Conservation (phyloP, 176 grass and related monocot genomes). For the Avena eriantha region DNA sequence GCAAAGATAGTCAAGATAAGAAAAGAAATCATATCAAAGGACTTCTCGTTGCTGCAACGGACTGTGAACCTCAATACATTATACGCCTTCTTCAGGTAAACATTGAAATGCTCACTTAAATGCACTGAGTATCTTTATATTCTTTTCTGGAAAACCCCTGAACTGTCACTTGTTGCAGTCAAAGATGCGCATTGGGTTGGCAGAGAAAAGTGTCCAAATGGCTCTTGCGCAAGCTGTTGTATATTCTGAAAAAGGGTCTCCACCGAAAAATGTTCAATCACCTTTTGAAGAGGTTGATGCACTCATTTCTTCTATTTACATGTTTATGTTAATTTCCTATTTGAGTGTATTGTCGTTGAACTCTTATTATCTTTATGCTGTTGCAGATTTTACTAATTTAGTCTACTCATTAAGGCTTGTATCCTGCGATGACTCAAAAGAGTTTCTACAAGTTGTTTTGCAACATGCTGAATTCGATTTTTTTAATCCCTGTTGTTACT, state of each 20-base stretch:
- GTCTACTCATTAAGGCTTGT: slow-evolving; percentile 1
- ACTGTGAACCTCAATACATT: slow-evolving; percentile 97
- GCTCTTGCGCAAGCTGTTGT: slow-evolving; percentile 88
- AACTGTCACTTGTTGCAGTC: slow-evolving; percentile 67
- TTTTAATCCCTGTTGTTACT: background rate
- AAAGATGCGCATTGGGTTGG: slow-evolving; percentile 97
- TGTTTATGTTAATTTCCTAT: slow-evolving; percentile 22
- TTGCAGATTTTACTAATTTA: slow-evolving; percentile 26
- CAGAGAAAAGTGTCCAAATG: slow-evolving; percentile 97
- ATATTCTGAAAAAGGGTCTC: slow-evolving; percentile 63
- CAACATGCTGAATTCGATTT: background rate
- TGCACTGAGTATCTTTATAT: slow-evolving; percentile 5
- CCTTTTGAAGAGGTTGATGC: slow-evolving; percentile 78
- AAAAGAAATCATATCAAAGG: slow-evolving; percentile 96
- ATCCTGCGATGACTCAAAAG: background rate
- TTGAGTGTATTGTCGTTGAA: background rate
- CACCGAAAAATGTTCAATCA: slow-evolving; percentile 60
- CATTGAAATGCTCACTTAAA: slow-evolving; percentile 30
- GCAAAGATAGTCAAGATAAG: slow-evolving; percentile 99
- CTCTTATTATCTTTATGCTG: slow-evolving; percentile 1
- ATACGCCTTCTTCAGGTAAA: slow-evolving; percentile 91
- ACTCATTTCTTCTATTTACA: slow-evolving; percentile 30
- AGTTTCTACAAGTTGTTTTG: background rate
- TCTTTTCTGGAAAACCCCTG: slow-evolving; percentile 15
- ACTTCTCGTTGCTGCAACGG: slow-evolving; percentile 94